Conservation (phyloP, 2,329 filamentous ascomycete genomes). For the Aspergillus quadrilineatus region DNA sequence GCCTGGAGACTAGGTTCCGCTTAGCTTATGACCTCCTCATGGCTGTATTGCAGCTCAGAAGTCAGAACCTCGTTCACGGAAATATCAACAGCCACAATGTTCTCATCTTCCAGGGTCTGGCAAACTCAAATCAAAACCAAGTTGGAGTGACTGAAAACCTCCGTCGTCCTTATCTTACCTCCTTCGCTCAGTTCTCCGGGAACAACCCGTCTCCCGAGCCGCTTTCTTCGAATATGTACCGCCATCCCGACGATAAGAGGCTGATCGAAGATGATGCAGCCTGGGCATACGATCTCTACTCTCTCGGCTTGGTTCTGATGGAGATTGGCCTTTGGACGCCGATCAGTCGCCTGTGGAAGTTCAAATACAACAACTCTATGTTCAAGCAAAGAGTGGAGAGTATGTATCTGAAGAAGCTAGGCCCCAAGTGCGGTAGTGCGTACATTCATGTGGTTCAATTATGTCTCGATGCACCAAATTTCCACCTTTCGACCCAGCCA, state of each 20-base stretch:
- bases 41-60: constrained; percentile 58
- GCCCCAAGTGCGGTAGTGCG: constrained; percentile 61
- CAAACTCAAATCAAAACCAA: constrained; percentile 35
- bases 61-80: constrained; percentile 57
- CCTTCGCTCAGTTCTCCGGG: constrained; percentile 58
- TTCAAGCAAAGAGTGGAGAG: constrained; percentile 65
- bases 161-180: constrained; percentile 57
- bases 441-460: constrained; percentile 64
- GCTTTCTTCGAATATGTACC: constrained; percentile 58
- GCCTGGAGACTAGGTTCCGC: constrained; percentile 62
- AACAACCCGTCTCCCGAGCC: constrained; percentile 49
- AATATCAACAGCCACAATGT: constrained; percentile 66
- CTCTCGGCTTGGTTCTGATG: constrained; percentile 60
- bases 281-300: constrained; percentile 58
- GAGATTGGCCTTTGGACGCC: constrained; percentile 66
- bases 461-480: constrained; percentile 60
- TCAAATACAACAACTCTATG: constrained; percentile 61
- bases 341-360: constrained; percentile 62
- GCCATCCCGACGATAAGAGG: constrained; percentile 55
- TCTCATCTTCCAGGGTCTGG: constrained; percentile 52
- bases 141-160: constrained; percentile 45
- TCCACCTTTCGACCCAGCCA: constrained; percentile 42
- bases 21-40: constrained; percentile 60
- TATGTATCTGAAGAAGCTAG: constrained; percentile 61
- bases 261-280: constrained; percentile 37